Conservation (phyloP, 2,329 filamentous ascomycete genomes). For the Neofusicoccum sp. region DNA sequence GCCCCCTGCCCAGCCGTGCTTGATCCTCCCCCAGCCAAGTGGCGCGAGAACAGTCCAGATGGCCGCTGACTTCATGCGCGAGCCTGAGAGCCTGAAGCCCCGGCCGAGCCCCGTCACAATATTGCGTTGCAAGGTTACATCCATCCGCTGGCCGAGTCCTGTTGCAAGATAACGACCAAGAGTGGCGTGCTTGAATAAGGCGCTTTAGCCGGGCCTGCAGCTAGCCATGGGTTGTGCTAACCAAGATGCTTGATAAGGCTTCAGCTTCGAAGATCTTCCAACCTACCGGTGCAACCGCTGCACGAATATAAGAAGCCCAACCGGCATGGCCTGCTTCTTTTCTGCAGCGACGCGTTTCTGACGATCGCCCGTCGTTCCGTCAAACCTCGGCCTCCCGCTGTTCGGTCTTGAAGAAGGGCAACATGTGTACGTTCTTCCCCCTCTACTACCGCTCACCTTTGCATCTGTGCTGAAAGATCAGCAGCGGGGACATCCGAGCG, state of each 20-base stretch:
- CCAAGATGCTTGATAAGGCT: background rate
- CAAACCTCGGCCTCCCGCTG: background rate
- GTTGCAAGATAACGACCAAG: constrained; percentile 17
- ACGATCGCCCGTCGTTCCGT: background rate
- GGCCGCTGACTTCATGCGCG: background rate
- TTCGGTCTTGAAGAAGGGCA: background rate
- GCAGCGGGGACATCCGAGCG: constrained; percentile 5
- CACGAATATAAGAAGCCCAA: background rate
- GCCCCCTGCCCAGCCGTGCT: background rate
- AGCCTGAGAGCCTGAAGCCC: background rate
- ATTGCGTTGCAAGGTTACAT: background rate
- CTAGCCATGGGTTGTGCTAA: background rate
- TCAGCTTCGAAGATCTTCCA: background rate
- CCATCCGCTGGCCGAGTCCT: background rate
- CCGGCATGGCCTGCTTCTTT: background rate
- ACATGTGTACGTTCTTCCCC: constrained; percentile 11
- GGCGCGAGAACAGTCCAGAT: background rate
- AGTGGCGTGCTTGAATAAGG: constrained; percentile 12
- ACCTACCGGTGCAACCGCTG: background rate
- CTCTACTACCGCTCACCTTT: background rate
- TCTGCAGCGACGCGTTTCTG: constrained; percentile 1
- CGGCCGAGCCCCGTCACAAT: background rate
- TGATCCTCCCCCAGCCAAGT: background rate
- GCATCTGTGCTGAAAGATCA: background rate
- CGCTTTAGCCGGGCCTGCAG: background rate